Conservation (phyloP, 2,329 filamentous ascomycete species). For the Canariomyces notabilis region DNA sequence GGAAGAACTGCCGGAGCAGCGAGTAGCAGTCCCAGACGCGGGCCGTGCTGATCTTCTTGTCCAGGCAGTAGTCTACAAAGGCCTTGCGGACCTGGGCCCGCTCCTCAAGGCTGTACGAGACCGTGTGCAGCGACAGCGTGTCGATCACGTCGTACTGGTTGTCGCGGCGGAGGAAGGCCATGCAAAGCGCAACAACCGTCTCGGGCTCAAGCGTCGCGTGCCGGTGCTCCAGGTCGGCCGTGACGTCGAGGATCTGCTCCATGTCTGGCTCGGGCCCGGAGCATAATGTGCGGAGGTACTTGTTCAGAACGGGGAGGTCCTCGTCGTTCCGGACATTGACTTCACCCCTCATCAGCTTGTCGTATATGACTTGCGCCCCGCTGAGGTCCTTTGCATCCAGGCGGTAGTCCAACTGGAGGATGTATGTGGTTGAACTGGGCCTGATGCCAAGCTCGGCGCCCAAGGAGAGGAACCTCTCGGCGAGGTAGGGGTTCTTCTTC, state of each 20-base stretch:
- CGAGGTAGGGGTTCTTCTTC: conserved; percentile 64
- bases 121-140: conserved; percentile 69
- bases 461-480: conserved; percentile 67
- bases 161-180: conserved; percentile 68
- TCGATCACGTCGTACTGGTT: conserved; percentile 77
- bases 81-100: conserved; percentile 60
- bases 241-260: conserved; percentile 65
- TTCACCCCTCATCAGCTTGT: conserved; percentile 49
- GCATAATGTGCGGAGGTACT: conserved; percentile 66
- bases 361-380: conserved; percentile 63
- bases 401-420: conserved; percentile 71
- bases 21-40: conserved; percentile 62
- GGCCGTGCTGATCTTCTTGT: conserved; percentile 56
- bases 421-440: conserved; percentile 64
- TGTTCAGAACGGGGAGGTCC: conserved; percentile 62
- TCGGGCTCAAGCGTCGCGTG: conserved; percentile 65
- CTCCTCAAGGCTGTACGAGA: conserved; percentile 65
- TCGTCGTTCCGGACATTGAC: conserved; percentile 46
- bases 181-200: conserved; percentile 68
- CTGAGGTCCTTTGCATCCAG: conserved; percentile 68
- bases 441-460: conserved; percentile 59
- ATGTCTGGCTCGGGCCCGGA: conserved; percentile 56
- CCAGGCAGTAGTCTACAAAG: conserved; percentile 63
- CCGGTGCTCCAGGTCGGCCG: conserved; percentile 67
- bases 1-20: conserved; percentile 60